Evolutionary conservation across 192 early-diverging fungal genomes (phyloP).

Genomic region (Coemansia sp.): DNA sequence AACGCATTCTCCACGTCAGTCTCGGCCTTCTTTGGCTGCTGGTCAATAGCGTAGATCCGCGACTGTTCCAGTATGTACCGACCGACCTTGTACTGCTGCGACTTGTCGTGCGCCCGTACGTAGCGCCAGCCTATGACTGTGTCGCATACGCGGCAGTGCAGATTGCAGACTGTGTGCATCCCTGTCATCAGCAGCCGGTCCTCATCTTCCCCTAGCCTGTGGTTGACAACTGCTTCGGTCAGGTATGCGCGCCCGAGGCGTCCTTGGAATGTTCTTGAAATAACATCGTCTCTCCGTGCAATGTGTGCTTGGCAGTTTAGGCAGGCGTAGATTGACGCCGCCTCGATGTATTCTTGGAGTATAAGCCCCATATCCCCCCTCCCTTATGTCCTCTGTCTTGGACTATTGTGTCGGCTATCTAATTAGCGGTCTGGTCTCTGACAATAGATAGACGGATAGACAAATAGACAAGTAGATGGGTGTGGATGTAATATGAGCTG

Average conservation of each 20-base stretch:
- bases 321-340: slow-evolving; percentile 33
- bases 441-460: no score
- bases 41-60: slow-evolving; percentile 14
- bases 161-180: slow-evolving; percentile 42
- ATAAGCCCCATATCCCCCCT: slow-evolving; percentile 31
- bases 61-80: slow-evolving; percentile 44
- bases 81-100: slow-evolving; percentile 48
- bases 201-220: slow-evolving; percentile 26
- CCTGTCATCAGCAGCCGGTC: slow-evolving; percentile 51
- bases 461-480: no score
- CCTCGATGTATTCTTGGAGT: slow-evolving; percentile 35
- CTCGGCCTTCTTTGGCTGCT: slow-evolving; percentile 1
- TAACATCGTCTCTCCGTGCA: slow-evolving; percentile 25
- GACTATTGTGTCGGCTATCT: no score
- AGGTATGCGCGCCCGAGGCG: slow-evolving; percentile 38
- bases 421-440: no score
- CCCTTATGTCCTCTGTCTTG: no score
- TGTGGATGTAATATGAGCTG: no score
- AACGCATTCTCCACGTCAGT: not conserved
- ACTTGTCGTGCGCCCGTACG: slow-evolving; percentile 23
- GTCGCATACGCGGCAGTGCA: slow-evolving; percentile 31
- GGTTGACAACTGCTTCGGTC: slow-evolving; percentile 40
- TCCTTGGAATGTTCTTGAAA: slow-evolving; percentile 43
- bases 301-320: slow-evolving; percentile 31
- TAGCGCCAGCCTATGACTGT: slow-evolving; percentile 44